A percentile compares a stretch with the other conserved stretches of the same genome.
Conservation (phyloP, 2,329 filamentous ascomycete species). For the Elsinoe australis region DNA sequence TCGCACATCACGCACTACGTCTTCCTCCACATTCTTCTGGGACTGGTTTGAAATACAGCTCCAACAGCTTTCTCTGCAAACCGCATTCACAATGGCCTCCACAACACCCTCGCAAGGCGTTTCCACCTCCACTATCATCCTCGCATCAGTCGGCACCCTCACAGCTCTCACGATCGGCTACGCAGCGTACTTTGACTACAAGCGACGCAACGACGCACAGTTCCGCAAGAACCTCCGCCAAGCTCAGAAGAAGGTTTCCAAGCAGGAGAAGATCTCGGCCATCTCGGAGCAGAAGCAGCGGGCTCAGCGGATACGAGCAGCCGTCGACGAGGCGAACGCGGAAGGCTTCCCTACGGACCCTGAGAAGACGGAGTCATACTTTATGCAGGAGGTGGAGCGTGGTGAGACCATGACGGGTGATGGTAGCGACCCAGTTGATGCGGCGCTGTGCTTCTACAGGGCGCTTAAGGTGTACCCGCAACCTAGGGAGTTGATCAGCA, state of each 20-base stretch:
- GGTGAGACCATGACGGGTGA: constrained; percentile 78
- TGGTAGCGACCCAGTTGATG: constrained; percentile 67
- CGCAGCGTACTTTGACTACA: constrained; percentile 60
- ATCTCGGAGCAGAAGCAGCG: constrained; percentile 58
- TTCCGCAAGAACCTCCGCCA: constrained; percentile 60
- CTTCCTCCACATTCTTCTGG: not conserved
- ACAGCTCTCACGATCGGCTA: constrained; percentile 55
- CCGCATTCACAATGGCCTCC: constrained; percentile 28
- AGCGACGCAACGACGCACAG: constrained; percentile 54
- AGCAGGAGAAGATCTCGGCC: constrained; percentile 64
- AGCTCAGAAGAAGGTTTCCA: constrained; percentile 65
- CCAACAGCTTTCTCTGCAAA: not conserved
- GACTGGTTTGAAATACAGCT: not conserved
- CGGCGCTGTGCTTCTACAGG: constrained; percentile 94
- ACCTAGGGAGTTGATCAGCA: constrained; percentile 82
- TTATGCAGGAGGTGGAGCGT: constrained; percentile 87
- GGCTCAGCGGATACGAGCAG: constrained; percentile 64
- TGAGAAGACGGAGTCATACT: constrained; percentile 91
- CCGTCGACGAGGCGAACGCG: constrained; percentile 73
- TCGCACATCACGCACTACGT: not conserved
- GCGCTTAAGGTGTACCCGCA: constrained; percentile 97
- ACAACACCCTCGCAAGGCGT: constrained; percentile 33
- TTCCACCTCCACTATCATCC: constrained; percentile 51
- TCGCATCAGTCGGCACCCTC: constrained; percentile 51
- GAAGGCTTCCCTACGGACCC: constrained; percentile 86